phyloP scores from a whole-genome alignment of 1,139 yeast genomes.

The Scheffersomyces segobiensis region DNA sequence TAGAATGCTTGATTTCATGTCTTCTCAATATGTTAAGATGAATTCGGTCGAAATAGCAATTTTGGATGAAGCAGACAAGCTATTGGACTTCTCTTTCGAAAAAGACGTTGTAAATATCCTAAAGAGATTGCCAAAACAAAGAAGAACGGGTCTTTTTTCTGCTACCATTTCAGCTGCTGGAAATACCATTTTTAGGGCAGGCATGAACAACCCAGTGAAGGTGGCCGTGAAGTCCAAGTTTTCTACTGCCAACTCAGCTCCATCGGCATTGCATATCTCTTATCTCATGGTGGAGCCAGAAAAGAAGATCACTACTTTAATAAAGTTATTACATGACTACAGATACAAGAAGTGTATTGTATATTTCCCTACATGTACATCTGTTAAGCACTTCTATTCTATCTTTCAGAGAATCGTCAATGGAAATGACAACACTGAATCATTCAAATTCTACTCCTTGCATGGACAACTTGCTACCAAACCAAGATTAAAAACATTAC shows the following conservation, averaged over 20 bases:
- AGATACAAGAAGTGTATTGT: slow-evolving; percentile 77
- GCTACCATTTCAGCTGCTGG: slow-evolving; percentile 89
- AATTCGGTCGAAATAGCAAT: slow-evolving; percentile 70
- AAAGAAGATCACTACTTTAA: slow-evolving; percentile 56
- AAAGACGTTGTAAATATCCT: slow-evolving; percentile 68
- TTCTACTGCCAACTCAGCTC: slow-evolving; percentile 41
- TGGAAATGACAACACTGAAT: slow-evolving; percentile 18
- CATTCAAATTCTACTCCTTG: slow-evolving; percentile 57
- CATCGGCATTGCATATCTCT: slow-evolving; percentile 63
- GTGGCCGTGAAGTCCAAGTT: slow-evolving; percentile 64
- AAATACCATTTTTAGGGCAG: slow-evolving; percentile 65
- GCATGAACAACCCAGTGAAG: slow-evolving; percentile 87
- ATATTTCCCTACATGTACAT: slow-evolving; percentile 86
- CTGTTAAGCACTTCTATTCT: slow-evolving; percentile 74
- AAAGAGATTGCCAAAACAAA: slow-evolving; percentile 75
- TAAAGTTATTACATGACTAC: slow-evolving; percentile 54
- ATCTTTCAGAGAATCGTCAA: slow-evolving; percentile 40
- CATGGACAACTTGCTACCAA: slow-evolving; percentile 84
- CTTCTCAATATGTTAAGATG: slow-evolving; percentile 50
- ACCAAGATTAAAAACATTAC: slow-evolving; percentile 71
- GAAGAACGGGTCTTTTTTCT: slow-evolving; percentile 90
- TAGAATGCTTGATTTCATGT: slow-evolving; percentile 72
- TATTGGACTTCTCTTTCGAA: slow-evolving; percentile 77
- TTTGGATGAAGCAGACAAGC: slow-evolving; percentile 90
- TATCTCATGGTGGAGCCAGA: slow-evolving; percentile 64